Evolutionary conservation across 2,329 filamentous ascomycete genomes (phyloP).

Genomic region (Canariomyces notabilis): DNA sequence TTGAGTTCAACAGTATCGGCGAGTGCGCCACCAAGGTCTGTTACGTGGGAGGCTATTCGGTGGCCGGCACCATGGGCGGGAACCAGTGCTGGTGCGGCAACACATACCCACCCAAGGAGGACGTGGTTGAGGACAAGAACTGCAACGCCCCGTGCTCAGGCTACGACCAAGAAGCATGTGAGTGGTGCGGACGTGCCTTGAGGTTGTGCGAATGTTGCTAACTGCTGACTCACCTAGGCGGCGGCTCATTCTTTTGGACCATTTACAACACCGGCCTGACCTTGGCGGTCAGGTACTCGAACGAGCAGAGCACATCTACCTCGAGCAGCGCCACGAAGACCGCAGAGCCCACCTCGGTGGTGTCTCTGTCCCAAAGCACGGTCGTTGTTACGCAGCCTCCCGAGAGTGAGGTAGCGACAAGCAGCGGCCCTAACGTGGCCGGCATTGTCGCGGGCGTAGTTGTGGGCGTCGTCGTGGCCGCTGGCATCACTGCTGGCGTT

Average conservation of each 20-base stretch:
- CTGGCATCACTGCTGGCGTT: constrained; percentile 59
- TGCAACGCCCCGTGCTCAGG: constrained; percentile 65
- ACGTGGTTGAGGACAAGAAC: constrained; percentile 49
- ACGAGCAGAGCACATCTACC: constrained; percentile 28
- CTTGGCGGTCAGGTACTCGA: constrained; percentile 34
- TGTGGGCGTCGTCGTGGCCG: constrained; percentile 69
- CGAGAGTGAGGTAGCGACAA: constrained; percentile 16
- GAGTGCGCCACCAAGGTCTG: constrained; percentile 38
- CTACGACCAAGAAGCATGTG: constrained; percentile 61
- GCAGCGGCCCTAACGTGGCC: constrained; percentile 60
- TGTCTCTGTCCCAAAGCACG: constrained; percentile 6
- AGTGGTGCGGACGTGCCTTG: constrained; percentile 27
- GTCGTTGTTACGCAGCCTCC: constrained; percentile 23
- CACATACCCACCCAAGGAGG: constrained; percentile 54
- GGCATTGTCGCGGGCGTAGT: constrained; percentile 86
- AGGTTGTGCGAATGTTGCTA: constrained; percentile 2
- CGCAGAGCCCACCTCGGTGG: constrained; percentile 8
- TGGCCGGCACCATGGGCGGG: constrained; percentile 58
- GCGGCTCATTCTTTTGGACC: constrained; percentile 46
- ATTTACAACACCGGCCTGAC: constrained; percentile 48
- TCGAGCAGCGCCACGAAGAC: constrained; percentile 28
- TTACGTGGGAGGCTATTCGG: constrained; percentile 41
- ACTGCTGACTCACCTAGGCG: constrained; percentile 40
- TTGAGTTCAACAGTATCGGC: constrained; percentile 37
- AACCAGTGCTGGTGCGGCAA: constrained; percentile 70